phyloP scores from a whole-genome alignment of 495 filamentous ascomycete species.

The Penicillium paradoxum region DNA sequence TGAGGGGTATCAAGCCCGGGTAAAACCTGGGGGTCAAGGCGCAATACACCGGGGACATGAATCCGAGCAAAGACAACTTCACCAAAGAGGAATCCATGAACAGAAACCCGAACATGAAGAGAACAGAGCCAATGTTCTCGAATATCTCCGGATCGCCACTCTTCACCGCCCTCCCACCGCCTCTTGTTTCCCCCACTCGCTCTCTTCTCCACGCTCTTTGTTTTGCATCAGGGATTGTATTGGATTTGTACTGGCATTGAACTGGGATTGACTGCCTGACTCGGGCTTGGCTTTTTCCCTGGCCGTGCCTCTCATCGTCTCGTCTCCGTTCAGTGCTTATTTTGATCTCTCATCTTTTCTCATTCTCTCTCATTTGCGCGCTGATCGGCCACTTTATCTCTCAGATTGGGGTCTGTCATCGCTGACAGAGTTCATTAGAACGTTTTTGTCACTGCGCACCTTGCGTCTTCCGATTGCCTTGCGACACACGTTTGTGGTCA shows the following conservation, averaged over 20 bases:
- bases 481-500: neutral
- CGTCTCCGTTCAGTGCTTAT: neutral
- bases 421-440: slow-evolving; percentile 3
- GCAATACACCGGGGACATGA: neutral
- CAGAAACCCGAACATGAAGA: neutral
- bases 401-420: neutral
- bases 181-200: slow-evolving; percentile 28
- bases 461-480: neutral
- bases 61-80: neutral
- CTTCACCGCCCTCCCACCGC: slow-evolving; percentile 25
- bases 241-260: neutral
- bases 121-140: neutral
- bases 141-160: slow-evolving; percentile 12
- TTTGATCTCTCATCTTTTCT: neutral
- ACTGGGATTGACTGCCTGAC: slow-evolving; percentile 1
- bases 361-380: neutral
- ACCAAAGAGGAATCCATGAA: neutral
- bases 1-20: neutral
- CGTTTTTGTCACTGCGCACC: neutral
- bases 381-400: neutral
- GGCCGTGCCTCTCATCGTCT: neutral
- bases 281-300: neutral
- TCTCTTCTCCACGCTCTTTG: slow-evolving; percentile 14
- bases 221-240: neutral
- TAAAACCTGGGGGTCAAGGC: neutral